phyloP scores from a whole-genome alignment of 2,329 filamentous ascomycete genomes.

The Botryotinia narcissicola region DNA sequence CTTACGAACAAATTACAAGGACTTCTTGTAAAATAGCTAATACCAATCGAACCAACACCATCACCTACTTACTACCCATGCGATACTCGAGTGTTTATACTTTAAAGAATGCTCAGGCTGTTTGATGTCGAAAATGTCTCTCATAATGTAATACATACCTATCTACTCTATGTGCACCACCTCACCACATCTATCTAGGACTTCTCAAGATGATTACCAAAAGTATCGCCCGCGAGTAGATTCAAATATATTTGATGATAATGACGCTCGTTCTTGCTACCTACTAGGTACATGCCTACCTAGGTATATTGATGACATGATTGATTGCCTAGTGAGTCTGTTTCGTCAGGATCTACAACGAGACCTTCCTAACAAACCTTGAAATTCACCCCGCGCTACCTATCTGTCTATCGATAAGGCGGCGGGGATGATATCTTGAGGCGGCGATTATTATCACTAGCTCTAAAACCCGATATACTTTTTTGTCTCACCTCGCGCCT shows the following conservation, averaged over 20 bases:
- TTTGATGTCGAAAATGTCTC: neutral
- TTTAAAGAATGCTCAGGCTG: neutral
- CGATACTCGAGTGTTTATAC: too few relatives aligned
- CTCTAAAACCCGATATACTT: constrained; percentile 1
- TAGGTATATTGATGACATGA: neutral
- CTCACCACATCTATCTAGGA: neutral
- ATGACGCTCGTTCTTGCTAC: neutral
- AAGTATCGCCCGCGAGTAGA: neutral
- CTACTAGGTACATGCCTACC: too few relatives aligned
- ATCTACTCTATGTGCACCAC: neutral
- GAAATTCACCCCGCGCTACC: constrained; percentile 1
- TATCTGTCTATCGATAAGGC: constrained; percentile 29
- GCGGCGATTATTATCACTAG: constrained; percentile 4
- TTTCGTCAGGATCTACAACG: neutral
- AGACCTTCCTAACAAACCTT: neutral
- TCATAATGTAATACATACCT: neutral
- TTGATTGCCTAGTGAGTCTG: neutral
- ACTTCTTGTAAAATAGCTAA: constrained; percentile 1
- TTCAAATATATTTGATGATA: neutral
- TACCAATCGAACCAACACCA: neutral
- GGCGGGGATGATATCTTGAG: constrained; percentile 1
- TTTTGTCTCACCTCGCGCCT: constrained; percentile 14
- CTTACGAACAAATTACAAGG: neutral
- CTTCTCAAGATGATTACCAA: neutral
- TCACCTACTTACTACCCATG: neutral